Evolutionary conservation across 768 basidiomycete species (phyloP).

Genomic region (Coprinopsis strossmayeri): DNA sequence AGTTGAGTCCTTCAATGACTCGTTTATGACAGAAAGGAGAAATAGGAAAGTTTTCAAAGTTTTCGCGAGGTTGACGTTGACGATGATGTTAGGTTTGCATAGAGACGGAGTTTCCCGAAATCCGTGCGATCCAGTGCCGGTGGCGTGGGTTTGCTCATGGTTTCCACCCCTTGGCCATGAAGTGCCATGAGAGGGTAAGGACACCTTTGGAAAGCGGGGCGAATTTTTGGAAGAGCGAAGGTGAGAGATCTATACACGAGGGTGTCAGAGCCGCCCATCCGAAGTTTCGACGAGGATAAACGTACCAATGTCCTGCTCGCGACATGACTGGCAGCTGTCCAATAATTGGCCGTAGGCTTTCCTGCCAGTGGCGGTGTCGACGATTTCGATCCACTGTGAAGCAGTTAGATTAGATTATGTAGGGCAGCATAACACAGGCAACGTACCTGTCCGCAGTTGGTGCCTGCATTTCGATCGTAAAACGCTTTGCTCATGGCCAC

Average conservation of each 20-base stretch:
- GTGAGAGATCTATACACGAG: conserved; percentile 53
- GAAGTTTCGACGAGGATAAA: not conserved
- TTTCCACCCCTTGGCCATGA: conserved; percentile 40
- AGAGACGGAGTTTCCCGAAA: too few relatives aligned
- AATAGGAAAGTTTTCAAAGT: too few relatives aligned
- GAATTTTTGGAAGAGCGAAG: conserved; percentile 49
- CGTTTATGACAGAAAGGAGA: too few relatives aligned
- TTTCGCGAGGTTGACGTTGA: too few relatives aligned
- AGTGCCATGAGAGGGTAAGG: conserved; percentile 54
- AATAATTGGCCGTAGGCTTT: conserved; percentile 41
- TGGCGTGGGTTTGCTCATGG: too few relatives aligned
- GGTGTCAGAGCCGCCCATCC: not conserved
- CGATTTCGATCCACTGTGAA: conserved; percentile 53
- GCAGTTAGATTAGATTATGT: conserved; percentile 10
- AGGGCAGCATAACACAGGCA: not conserved
- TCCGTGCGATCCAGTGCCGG: too few relatives aligned
- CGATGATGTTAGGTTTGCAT: too few relatives aligned
- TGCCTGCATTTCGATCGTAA: conserved; percentile 44
- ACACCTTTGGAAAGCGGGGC: conserved; percentile 41
- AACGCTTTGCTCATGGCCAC: conserved; percentile 54
- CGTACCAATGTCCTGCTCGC: conserved; percentile 46
- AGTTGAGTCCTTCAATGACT: too few relatives aligned
- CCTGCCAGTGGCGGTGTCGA: conserved; percentile 49
- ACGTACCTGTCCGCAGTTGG: conserved; percentile 56
- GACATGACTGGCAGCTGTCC: conserved; percentile 58